These are phyloP conservation scores for Ceratocystis papillata DNA, from an alignment of 2,329 filamentous ascomycete genomes.

Conservation along the genomic window DNA sequence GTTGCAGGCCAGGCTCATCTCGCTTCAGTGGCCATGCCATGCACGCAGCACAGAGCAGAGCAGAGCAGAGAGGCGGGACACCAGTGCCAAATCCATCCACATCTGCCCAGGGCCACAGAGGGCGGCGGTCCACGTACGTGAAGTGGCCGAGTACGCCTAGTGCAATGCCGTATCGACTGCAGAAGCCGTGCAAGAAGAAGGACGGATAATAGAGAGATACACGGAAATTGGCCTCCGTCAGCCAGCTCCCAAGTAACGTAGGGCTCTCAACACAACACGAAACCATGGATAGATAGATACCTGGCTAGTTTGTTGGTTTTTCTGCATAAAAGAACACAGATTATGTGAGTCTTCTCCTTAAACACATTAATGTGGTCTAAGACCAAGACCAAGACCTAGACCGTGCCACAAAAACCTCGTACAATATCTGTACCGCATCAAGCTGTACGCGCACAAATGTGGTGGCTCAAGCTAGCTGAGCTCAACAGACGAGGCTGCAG, in stretches of 20 bases:
- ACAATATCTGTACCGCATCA: conserved; percentile 7
- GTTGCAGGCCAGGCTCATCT: not conserved
- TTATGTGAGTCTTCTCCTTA: not conserved
- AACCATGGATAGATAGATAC: not conserved
- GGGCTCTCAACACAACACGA: not conserved
- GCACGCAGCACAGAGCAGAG: conserved; percentile 1
- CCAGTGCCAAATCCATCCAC: not conserved
- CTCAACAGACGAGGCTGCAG: conserved; percentile 2
- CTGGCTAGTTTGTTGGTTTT: not conserved
- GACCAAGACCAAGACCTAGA: not conserved
- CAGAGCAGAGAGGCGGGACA: not conserved
- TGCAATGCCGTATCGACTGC: not conserved
- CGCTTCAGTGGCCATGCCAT: not conserved
- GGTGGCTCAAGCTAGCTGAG: conserved; percentile 1
- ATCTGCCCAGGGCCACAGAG: not conserved
- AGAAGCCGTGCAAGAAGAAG: not conserved
- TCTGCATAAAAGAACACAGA: conserved; percentile 10
- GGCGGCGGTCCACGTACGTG: not conserved
- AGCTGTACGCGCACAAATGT: not conserved
- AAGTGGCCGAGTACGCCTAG: not conserved
- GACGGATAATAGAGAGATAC: not conserved
- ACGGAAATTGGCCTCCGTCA: not conserved
- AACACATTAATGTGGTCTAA: conserved; percentile 1
- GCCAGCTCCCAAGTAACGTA: not conserved
- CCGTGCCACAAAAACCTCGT: conserved; percentile 7